A percentile compares a stretch with the other conserved stretches of the same genome.
phyloP scores from a whole-genome alignment of 768 basidiomycete species.

The Mycena rosella region DNA sequence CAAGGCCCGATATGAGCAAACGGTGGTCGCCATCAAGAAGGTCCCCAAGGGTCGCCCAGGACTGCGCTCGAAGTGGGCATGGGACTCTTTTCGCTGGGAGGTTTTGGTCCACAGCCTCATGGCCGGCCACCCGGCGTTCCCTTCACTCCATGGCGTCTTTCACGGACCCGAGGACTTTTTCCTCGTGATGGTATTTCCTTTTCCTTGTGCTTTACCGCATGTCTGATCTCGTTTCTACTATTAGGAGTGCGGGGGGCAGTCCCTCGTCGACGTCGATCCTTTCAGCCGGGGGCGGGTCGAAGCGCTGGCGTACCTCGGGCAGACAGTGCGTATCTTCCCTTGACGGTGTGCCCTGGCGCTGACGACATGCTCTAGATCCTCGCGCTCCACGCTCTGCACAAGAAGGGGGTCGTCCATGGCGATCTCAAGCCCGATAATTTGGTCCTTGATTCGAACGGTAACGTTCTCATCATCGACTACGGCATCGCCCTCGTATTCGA shows the following conservation, averaged over 20 bases:
- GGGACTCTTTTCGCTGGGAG: too few species aligned
- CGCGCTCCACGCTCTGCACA: background rate
- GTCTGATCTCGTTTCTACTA: background rate
- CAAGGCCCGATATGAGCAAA: too few species aligned
- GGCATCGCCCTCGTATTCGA: background rate
- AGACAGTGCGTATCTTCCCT: background rate
- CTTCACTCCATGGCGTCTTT: slow-evolving; percentile 1
- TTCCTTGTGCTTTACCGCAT: background rate
- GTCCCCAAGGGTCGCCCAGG: too few species aligned
- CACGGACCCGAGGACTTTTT: background rate
- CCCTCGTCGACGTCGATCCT: background rate
- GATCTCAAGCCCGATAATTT: slow-evolving; percentile 6
- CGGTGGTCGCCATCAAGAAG: too few species aligned
- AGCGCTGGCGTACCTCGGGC: background rate
- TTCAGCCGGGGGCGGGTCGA: too few species aligned
- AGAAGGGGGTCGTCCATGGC: background rate
- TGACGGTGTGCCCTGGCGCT: background rate
- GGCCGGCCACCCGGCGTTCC: slow-evolving; percentile 2
- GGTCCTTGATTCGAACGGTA: background rate
- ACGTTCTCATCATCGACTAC: background rate
- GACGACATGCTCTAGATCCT: background rate
- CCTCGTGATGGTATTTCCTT: slow-evolving; percentile 16
- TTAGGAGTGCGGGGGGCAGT: slow-evolving; percentile 1
- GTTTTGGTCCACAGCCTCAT: background rate
- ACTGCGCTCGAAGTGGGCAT: too few species aligned